Base-by-base conservation (phyloP, 106 monocot species). In the Dendrobium nobile region DNA sequence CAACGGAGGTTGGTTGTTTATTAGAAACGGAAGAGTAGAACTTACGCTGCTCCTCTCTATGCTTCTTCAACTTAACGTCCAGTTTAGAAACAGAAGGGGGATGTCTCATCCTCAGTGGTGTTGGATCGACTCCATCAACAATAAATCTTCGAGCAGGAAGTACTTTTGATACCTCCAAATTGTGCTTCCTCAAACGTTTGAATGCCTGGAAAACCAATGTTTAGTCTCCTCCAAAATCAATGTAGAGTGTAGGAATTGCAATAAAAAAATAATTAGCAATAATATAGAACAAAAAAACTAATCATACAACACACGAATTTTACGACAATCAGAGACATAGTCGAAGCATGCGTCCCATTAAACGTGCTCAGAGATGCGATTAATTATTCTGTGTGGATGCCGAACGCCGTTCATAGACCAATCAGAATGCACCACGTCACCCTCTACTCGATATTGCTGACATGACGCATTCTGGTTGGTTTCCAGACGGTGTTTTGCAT, bases 171-270 rank as follows among this genome's bases (percentile, higher is more conserved):
- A 4, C 48, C 22, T 76, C 48, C 48, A 20, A 76, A 48, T 51
- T 76, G 76, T 10, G 47, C 76, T 76, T 76, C 76, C 28, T 51
- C 76, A 76, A 76, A 51, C 48, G 76, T 48, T 51, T 76, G 48
- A 76, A 76, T 24, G 76, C 76, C 76, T 76, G 48, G 2, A 27
- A 51, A 76, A 76, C 13, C 2, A 26, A 19, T 43, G 20, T 19
- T 44, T 44, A 74, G 43, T 19, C 43, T 20, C 43, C 1, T 15
- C 7, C 16, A 31, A 27, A 70, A 37, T 16, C 37, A 40, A 70
- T 70, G 11, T 31, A 70, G 11, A n/a, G 27, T 70, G 10, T 13
- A 70, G 10, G 13, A 51, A 51, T 13, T 13, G 13, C 27, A 70
- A 16, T 16, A 70, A 33, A 37, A 37, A 4, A 51, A 51, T 51